Evolutionary conservation across 257 asterid genomes (phyloP).

Genomic region (Solanum peruvianum): DNA sequence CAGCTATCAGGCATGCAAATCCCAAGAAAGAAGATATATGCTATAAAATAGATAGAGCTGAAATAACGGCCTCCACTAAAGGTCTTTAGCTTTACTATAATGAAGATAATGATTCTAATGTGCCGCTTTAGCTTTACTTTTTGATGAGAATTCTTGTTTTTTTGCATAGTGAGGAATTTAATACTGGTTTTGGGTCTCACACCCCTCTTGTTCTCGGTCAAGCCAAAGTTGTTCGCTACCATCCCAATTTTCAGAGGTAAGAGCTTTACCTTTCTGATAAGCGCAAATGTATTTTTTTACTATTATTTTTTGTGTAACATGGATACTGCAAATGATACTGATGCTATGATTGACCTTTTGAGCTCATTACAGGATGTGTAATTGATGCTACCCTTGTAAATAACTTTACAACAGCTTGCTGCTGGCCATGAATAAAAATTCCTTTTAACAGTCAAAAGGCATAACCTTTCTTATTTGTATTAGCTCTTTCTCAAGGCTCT

Average conservation of each 20-base stretch:
- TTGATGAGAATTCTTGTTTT: slow-evolving; percentile 9
- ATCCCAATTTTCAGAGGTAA: slow-evolving; percentile 72
- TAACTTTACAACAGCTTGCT: background rate
- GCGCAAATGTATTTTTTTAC: background rate
- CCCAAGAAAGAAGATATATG: background rate
- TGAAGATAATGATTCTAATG: background rate
- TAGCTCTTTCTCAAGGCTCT: slow-evolving; percentile 3
- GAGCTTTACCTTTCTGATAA: background rate
- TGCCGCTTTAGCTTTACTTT: slow-evolving; percentile 1
- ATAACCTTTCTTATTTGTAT: background rate
- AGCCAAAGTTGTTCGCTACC: slow-evolving; percentile 76
- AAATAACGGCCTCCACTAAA: background rate
- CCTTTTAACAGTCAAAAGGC: background rate
- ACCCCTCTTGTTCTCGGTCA: slow-evolving; percentile 89
- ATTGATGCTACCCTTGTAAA: background rate
- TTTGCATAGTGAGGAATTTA: slow-evolving; percentile 64
- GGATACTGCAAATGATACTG: background rate
- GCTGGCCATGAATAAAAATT: background rate
- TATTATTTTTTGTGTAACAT: background rate
- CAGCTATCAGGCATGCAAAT: background rate
- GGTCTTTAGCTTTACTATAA: background rate
- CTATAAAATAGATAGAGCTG: background rate
- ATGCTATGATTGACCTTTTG: background rate
- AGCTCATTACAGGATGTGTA: background rate
- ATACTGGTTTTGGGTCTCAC: slow-evolving; percentile 86